Conservation (phyloP, 2,329 filamentous ascomycete genomes). For the Mycosphaerella sp. region DNA sequence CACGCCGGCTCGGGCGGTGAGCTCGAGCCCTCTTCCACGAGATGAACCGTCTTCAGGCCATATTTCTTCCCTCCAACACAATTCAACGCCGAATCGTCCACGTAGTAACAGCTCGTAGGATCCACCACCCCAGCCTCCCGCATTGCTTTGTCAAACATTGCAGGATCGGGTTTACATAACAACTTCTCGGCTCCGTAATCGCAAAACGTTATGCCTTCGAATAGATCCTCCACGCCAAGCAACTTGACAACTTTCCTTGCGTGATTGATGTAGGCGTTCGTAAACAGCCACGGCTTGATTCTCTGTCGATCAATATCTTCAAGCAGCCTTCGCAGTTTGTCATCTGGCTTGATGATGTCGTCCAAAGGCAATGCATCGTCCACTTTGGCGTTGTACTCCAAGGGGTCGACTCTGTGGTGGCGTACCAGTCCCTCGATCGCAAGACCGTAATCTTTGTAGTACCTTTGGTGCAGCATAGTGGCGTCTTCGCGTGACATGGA, state of each 20-base stretch:
- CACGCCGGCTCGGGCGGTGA: constrained; percentile 56
- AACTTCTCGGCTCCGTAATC: constrained; percentile 71
- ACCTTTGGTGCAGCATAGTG: constrained; percentile 76
- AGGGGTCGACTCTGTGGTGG: constrained; percentile 88
- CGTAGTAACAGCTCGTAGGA: constrained; percentile 76
- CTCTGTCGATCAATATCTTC: constrained; percentile 76
- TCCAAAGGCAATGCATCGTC: constrained; percentile 92
- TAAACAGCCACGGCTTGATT: constrained; percentile 88
- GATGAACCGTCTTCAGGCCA: constrained; percentile 81
- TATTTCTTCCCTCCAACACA: constrained; percentile 67
- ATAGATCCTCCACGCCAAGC: constrained; percentile 76
- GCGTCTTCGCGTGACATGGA: constrained; percentile 70
- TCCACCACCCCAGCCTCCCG: constrained; percentile 65
- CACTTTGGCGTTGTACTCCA: constrained; percentile 91
- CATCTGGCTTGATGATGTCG: constrained; percentile 71
- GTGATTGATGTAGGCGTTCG: constrained; percentile 91
- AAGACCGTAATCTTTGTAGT: constrained; percentile 95
- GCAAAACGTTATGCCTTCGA: constrained; percentile 92
- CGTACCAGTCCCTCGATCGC: constrained; percentile 91
- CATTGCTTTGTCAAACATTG: constrained; percentile 89
- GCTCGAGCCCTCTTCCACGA: constrained; percentile 69
- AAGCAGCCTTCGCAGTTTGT: constrained; percentile 66
- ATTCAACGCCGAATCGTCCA: constrained; percentile 85
- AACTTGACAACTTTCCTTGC: constrained; percentile 74
- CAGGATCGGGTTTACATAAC: constrained; percentile 76